Evolutionary conservation across 495 filamentous ascomycete genomes (phyloP).

Genomic region (Chlorociboria aeruginascens): DNA sequence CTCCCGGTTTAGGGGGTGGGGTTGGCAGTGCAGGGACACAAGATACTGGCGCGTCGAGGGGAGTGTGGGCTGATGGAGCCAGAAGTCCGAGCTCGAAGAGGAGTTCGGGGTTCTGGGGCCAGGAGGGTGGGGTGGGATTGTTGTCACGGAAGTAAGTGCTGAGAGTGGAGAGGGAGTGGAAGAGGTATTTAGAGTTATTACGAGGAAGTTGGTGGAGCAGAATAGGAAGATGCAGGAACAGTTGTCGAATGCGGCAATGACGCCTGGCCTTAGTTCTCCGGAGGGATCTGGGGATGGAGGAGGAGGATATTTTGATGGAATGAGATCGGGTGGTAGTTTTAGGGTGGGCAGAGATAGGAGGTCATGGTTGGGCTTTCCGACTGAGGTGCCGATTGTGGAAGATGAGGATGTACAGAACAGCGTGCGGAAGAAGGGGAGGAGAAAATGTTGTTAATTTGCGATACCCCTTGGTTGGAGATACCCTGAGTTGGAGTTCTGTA

Average conservation of each 20-base stretch:
- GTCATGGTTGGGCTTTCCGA: slow-evolving; percentile 50
- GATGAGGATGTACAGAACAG: slow-evolving; percentile 21
- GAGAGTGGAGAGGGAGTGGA: slow-evolving; percentile 94
- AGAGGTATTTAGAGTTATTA: slow-evolving; percentile 92
- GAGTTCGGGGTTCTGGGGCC: slow-evolving; percentile 77
- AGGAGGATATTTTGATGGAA: slow-evolving; percentile 34
- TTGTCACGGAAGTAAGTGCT: slow-evolving; percentile 92
- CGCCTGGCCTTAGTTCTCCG: slow-evolving; percentile 21
- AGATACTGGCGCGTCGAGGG: not conserved
- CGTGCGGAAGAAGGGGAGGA: slow-evolving; percentile 23
- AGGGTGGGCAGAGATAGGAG: slow-evolving; percentile 48
- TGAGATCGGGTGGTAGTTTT: slow-evolving; percentile 39
- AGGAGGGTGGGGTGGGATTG: slow-evolving; percentile 89
- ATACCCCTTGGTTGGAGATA: no score
- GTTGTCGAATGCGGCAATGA: slow-evolving; percentile 6
- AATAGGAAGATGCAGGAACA: slow-evolving; percentile 54
- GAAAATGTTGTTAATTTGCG: slow-evolving; percentile 34
- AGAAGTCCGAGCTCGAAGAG: slow-evolving; percentile 64
- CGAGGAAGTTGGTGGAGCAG: slow-evolving; percentile 89
- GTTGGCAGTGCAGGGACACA: slow-evolving; percentile 15
- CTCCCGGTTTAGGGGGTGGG: slow-evolving; percentile 18
- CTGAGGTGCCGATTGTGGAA: slow-evolving; percentile 26
- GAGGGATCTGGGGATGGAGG: slow-evolving; percentile 7
- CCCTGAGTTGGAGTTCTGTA: no score
- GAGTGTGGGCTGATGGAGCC: slow-evolving; percentile 27